Evolutionary conservation across 2,329 filamentous ascomycete species (phyloP).

Genomic region (Lachnellula willkommii): DNA sequence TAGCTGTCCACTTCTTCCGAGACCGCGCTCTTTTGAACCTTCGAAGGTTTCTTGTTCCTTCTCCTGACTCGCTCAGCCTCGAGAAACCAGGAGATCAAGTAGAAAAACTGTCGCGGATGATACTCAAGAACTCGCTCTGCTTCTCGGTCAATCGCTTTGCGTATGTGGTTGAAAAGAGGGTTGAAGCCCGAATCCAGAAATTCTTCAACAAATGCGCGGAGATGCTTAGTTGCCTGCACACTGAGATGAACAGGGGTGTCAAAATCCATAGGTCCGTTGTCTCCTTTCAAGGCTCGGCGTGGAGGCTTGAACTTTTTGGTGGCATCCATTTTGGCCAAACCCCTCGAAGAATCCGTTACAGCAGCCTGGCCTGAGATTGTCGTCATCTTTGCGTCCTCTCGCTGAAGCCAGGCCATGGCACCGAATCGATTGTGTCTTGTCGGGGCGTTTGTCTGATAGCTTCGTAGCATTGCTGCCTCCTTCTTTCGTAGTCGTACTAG

Average conservation of each 20-base stretch:
- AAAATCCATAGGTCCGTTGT: conserved; percentile 67
- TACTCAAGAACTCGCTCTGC: conserved; percentile 72
- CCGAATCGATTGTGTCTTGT: conserved; percentile 91
- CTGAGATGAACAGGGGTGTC: conserved; percentile 68
- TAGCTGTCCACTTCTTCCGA: conserved; percentile 66
- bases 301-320: conserved; percentile 88
- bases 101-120: conserved; percentile 84
- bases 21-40: conserved; percentile 40
- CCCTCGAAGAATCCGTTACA: conserved; percentile 64
- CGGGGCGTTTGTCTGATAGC: conserved; percentile 71
- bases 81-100: conserved; percentile 87
- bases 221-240: conserved; percentile 64
- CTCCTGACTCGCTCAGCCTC: conserved; percentile 74
- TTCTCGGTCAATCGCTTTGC: conserved; percentile 86
- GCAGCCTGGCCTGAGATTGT: conserved; percentile 86
- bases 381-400: conserved; percentile 76
- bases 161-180: conserved; percentile 75
- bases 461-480: conserved; percentile 75
- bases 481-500: conserved; percentile 70
- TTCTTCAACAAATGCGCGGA: conserved; percentile 81
- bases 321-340: conserved; percentile 82
- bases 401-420: conserved; percentile 94
- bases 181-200: conserved; percentile 96
- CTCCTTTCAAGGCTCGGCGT: conserved; percentile 54
- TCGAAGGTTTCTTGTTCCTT: conserved; percentile 50